A percentile compares a stretch with the other conserved stretches of the same genome.
These are phyloP conservation scores for Plantago elongata DNA, from an alignment of 257 asterid species.

Conservation along the genomic window DNA sequence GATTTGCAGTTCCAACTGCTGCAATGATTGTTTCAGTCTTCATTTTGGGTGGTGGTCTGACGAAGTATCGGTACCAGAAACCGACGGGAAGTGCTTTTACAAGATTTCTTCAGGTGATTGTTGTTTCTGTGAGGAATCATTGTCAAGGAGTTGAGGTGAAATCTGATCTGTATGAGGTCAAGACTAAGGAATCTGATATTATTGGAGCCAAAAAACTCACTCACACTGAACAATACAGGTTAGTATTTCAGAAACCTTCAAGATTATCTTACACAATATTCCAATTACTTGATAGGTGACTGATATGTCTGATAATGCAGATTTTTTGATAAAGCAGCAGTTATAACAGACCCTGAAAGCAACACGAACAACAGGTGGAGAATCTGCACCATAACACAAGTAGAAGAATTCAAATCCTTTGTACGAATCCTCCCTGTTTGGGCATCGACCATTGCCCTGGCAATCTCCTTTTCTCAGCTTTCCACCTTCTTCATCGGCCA, in stretches of 20 bases:
- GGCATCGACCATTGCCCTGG: constrained; percentile 60
- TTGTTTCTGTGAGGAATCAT: constrained; percentile 50
- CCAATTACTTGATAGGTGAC: not conserved
- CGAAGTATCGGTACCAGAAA: constrained; percentile 59
- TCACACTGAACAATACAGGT: constrained; percentile 67
- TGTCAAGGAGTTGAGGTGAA: constrained; percentile 35
- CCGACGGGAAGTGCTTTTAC: constrained; percentile 85
- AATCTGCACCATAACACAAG: constrained; percentile 56
- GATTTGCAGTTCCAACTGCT: constrained; percentile 55
- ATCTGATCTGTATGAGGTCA: constrained; percentile 48
- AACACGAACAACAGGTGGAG: constrained; percentile 33
- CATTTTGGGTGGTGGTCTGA: constrained; percentile 40
- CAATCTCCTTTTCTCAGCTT: constrained; percentile 49
- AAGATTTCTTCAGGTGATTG: constrained; percentile 58
- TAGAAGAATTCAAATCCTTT: constrained; percentile 50
- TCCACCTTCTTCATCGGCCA: constrained; percentile 54
- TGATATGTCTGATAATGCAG: constrained; percentile 9
- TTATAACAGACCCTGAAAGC: constrained; percentile 25
- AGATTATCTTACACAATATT: not conserved
- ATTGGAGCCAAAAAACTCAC: constrained; percentile 54
- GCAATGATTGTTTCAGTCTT: constrained; percentile 43
- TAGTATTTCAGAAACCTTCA: not conserved
- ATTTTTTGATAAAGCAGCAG: constrained; percentile 55
- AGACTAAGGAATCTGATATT: constrained; percentile 47
- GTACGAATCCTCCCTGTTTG: constrained; percentile 46